Evolutionary conservation across 1,139 yeast species (phyloP), one percentile per base, ranked within the genome.

Genomic region (Suhomyces chickasaworum): DNA sequence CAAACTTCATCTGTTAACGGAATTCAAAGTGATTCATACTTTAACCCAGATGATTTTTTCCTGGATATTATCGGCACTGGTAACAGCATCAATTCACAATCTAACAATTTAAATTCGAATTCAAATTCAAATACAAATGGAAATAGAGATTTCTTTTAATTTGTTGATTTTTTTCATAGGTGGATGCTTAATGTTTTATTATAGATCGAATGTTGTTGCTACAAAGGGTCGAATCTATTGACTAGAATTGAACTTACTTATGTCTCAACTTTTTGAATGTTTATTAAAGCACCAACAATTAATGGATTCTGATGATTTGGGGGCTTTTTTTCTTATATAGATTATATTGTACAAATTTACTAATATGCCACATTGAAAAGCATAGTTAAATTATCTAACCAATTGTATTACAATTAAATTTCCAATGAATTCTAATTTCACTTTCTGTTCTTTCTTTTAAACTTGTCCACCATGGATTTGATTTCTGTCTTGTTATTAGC

Each of bases 391-490:
- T 29, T 13, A 29, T n/a, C 17, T 13, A 29, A 29, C 6, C 16
- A 7, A 12, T 3, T 27, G 10, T 13, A n/a, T n/a, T n/a, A n/a
- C n/a, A n/a, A n/a, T n/a, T n/a, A n/a, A n/a, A n/a, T n/a, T n/a
- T n/a, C n/a, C 22, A 5, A 5, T 13, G 10, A 3, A 29, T 13
- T 29, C 17, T 8, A 21, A n/a, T n/a, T 10, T 38, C 29, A 39
- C 30, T 34, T 37, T 37, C 41, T 46, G 32, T 38, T 47, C 38
- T 55, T 57, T 15, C 50, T 52, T 54, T 63, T 64, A 31, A 65
- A 54, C 53, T 62, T 64, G 39, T 60, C 55, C 16, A 64, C 69
- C 57, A 64, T 59, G n/a, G 58, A 48, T 29, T 45, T 47, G 45
- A 63, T 49, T 16, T 58, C 60, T 23, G 39, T 30, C 21, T 32